Conservation (phyloP, 352 stramenopile species). For the Blastocystis sp. region DNA sequence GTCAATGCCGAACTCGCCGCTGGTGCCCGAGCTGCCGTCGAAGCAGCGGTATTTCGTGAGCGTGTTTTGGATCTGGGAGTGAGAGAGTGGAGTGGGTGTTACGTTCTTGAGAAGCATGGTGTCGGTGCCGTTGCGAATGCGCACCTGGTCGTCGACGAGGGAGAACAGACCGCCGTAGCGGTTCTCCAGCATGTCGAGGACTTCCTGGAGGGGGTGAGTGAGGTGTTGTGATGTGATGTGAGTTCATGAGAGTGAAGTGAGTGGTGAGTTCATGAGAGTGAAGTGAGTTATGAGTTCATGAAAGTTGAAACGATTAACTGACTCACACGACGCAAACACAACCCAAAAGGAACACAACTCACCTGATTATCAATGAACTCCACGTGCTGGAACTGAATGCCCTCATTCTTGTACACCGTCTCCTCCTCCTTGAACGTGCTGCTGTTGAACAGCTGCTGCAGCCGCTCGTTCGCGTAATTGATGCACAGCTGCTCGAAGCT, state of each 20-base stretch:
- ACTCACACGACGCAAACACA: constrained; percentile 53
- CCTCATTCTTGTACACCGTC: constrained; percentile 82
- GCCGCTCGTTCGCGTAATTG: constrained; percentile 86
- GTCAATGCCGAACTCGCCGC: constrained; percentile 88
- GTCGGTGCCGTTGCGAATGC: constrained; percentile 48
- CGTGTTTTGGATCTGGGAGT: constrained; percentile 33
- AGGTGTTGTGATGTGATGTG: constrained; percentile 75
- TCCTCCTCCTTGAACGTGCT: constrained; percentile 87
- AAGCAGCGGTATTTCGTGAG: constrained; percentile 62
- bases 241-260: constrained; percentile 76
- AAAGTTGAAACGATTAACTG: not conserved
- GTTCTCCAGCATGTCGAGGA: constrained; percentile 73
- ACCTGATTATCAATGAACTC: constrained; percentile 86
- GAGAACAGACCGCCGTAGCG: constrained; percentile 52
- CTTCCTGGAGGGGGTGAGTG: constrained; percentile 2
- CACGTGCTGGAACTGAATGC: constrained; percentile 78
- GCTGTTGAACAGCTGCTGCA: constrained; percentile 85
- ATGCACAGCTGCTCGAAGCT: constrained; percentile 90
- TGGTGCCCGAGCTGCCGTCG: constrained; percentile 40
- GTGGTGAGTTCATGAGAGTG: constrained; percentile 75
- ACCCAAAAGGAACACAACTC: constrained; percentile 72
- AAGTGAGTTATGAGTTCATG: not conserved
- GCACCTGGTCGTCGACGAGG: constrained; percentile 43
- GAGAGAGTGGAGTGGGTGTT: not conserved
- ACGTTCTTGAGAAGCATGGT: constrained; percentile 55